Evolutionary conservation across 2,329 filamentous ascomycete species (phyloP), one percentile per base, ranked within the genome.

Genomic region (Fusarium dlaminii): DNA sequence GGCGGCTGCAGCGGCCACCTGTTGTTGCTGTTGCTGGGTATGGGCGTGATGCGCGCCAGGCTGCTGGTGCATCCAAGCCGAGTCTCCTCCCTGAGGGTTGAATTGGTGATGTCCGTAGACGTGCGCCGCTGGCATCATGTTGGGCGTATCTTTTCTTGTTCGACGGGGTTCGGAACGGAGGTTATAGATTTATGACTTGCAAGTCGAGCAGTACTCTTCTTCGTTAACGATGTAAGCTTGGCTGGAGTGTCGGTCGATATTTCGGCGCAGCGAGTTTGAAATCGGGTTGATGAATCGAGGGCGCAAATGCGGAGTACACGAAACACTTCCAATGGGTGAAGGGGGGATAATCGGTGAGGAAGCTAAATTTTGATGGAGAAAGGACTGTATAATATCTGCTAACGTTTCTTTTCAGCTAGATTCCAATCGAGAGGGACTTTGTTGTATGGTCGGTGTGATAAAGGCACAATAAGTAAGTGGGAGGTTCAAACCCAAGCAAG

Each of bases 71-170:
- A 92, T 89, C 91, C 91, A 93, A 79, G 89, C 84, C 74, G 89
- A 87, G 68, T 91, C 90, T 52, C 85, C 76, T 58, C 76, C 84
- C 80, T 92, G 90, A 57, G 87, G 88, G 75, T 88, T 88, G 79
- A 91, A 91, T 77, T 91, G 90, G 78, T 91, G 90, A 79, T 93
- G 91, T 72, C 89, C 90, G 82, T 92, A 92, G 79, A 91, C 86
- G 82, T 90, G 90, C 77, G 88, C 85, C 79, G 88, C 87, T 69
- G 87, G 88, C 85, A 91, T 89, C 90, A 92, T 92, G 76, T 82
- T 86, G 79, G 77, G 77, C 72, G 66, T 70, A 63, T 55, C 66
- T 72, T 67, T 68, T 75, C 64, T 71, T 56, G 45, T 45, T 67
- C 51, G 29, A 64, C 59, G 57, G 42, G 30, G 39, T 61, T 56